Conservation (phyloP, 352 stramenopile genomes). For the Pythium volutum region DNA sequence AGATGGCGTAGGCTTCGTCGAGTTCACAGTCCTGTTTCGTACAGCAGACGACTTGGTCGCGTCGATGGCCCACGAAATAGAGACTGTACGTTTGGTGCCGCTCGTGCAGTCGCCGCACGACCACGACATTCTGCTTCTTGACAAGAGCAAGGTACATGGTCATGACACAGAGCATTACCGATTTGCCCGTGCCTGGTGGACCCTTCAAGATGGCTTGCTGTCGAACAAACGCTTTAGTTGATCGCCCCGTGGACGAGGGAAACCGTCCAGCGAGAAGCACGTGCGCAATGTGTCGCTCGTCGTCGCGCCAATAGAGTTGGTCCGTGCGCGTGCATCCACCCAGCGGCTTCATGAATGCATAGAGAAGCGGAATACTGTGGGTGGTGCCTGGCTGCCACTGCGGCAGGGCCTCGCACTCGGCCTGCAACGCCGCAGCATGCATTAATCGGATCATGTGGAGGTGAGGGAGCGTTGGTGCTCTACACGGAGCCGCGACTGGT, state of each 20-base stretch:
- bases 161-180: slow-evolving; percentile 13
- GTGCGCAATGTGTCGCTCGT: slow-evolving; percentile 10
- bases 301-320: slow-evolving; percentile 15
- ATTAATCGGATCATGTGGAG: no score
- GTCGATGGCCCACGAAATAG: slow-evolving; percentile 18
- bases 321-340: slow-evolving; percentile 12
- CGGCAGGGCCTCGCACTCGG: no score
- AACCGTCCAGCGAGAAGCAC: slow-evolving; percentile 2
- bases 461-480: no score
- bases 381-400: no score
- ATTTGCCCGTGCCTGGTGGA: slow-evolving; percentile 16
- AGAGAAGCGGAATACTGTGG: not conserved
- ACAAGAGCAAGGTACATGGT: slow-evolving; percentile 17
- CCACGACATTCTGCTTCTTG: slow-evolving; percentile 23
- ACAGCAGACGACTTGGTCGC: slow-evolving; percentile 13
- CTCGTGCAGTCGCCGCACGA: slow-evolving; percentile 10
- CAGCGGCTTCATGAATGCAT: slow-evolving; percentile 11
- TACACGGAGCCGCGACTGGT: no score
- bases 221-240: not conserved
- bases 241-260: not conserved
- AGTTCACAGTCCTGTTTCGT: not conserved
- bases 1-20: not conserved
- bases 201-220: slow-evolving; percentile 13
- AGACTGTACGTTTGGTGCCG: slow-evolving; percentile 10
- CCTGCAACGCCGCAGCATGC: no score